Conservation (phyloP, 2,329 filamentous ascomycete species). For the Helicocarpus griseus region DNA sequence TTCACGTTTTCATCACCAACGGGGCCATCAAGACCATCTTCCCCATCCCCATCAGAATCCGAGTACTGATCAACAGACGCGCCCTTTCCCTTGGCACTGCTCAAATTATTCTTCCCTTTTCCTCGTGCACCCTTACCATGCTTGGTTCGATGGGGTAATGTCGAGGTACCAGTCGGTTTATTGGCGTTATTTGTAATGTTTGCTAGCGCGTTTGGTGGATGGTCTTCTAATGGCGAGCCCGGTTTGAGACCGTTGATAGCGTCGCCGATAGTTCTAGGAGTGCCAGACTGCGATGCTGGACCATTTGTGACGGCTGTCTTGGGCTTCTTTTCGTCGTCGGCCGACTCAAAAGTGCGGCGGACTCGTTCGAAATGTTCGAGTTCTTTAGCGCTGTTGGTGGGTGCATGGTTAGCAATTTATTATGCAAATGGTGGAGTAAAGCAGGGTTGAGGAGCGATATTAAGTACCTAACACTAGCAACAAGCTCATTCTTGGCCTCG, state of each 20-base stretch:
- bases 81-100: neutral
- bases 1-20: slow-evolving; percentile 14
- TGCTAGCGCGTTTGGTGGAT: slow-evolving; percentile 18
- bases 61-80: slow-evolving; percentile 11
- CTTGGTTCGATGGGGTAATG: neutral
- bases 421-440: neutral
- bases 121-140: slow-evolving; percentile 21
- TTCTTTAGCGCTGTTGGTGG: slow-evolving; percentile 62
- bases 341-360: slow-evolving; percentile 66
- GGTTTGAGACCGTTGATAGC: slow-evolving; percentile 27
- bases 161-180: neutral
- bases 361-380: slow-evolving; percentile 84
- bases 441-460: neutral
- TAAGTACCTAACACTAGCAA: slow-evolving; percentile 66
- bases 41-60: slow-evolving; percentile 21
- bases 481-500: slow-evolving; percentile 69
- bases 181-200: neutral
- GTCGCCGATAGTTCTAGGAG: slow-evolving; percentile 28
- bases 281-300: slow-evolving; percentile 4
- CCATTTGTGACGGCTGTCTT: neutral
- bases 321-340: slow-evolving; percentile 37
- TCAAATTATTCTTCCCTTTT: slow-evolving; percentile 21
- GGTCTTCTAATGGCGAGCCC: slow-evolving; percentile 15
- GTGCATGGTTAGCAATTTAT: slow-evolving; percentile 16
- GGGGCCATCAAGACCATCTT: slow-evolving; percentile 34